These are phyloP conservation scores for Teratosphaeria nubilosa DNA, from an alignment of 2,329 filamentous ascomycete species.

Conservation along the genomic window DNA sequence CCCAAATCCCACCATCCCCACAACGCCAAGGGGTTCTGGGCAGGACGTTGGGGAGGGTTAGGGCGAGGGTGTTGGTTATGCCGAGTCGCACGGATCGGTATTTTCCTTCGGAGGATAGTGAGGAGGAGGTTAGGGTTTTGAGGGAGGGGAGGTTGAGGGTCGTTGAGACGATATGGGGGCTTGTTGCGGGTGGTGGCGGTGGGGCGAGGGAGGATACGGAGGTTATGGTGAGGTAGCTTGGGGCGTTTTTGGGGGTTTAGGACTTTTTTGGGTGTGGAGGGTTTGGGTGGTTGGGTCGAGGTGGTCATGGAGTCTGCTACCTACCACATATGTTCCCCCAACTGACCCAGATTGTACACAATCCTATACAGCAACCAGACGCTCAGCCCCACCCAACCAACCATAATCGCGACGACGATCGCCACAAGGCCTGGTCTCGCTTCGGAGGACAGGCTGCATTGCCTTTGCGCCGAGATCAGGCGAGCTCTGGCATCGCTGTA, in stretches of 20 bases:
- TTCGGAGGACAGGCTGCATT: no score
- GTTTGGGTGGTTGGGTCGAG: no score
- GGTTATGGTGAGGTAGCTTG: slow-evolving; percentile 19
- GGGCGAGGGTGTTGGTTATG: slow-evolving; percentile 30
- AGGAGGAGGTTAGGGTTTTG: slow-evolving; percentile 28
- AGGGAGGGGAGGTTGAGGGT: slow-evolving; percentile 22
- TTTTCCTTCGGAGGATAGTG: slow-evolving; percentile 31
- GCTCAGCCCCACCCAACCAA: no score
- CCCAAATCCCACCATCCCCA: no score
- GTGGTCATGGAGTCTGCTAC: no score
- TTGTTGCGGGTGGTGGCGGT: slow-evolving; percentile 26
- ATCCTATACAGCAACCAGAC: no score
- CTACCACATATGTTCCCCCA: no score
- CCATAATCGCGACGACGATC: no score
- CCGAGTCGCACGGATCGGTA: slow-evolving; percentile 32
- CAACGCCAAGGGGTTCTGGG: slow-evolving; percentile 24
- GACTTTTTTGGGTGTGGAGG: no score
- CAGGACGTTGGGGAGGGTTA: slow-evolving; percentile 27
- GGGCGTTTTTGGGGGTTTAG: slow-evolving; percentile 10
- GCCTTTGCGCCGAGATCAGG: background rate
- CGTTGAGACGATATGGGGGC: slow-evolving; percentile 31
- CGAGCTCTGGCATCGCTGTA: background rate
- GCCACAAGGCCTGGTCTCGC: no score
- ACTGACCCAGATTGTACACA: no score
- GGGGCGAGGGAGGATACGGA: slow-evolving; percentile 26